Percentiles rank a stretch among this genome's conserved stretches.
Conservation (phyloP, 192 early-diverging fungal species). For the Backusella luteola region DNA sequence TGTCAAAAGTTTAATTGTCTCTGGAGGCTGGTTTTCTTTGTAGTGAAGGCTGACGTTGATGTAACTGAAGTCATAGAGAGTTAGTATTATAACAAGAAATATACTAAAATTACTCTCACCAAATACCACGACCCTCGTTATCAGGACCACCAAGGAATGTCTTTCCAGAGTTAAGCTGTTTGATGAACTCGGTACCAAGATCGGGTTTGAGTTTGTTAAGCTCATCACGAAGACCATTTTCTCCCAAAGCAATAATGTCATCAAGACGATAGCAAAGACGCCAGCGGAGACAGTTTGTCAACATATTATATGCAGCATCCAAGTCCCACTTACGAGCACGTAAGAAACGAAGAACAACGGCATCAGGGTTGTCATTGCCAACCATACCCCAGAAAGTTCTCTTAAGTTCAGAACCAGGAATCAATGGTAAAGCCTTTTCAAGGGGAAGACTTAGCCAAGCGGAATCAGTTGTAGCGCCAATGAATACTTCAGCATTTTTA, state of each 20-base stretch:
- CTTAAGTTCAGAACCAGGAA: constrained; percentile 35
- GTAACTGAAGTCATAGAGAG: constrained; percentile 31
- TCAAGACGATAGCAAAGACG: constrained; percentile 52
- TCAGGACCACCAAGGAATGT: constrained; percentile 50
- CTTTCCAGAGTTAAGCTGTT: constrained; percentile 49
- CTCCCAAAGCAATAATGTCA: constrained; percentile 45
- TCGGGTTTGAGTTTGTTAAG: constrained; percentile 42
- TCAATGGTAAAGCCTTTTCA: constrained; percentile 22
- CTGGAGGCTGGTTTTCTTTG: constrained; percentile 58
- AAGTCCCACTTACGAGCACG: constrained; percentile 90
- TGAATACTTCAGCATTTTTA: neutral
- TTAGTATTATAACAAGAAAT: neutral
- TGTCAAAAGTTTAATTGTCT: constrained; percentile 64
- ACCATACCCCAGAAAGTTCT: constrained; percentile 63
- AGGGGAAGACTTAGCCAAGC: constrained; percentile 4
- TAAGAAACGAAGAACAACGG: constrained; percentile 75
- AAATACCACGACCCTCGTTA: constrained; percentile 46
- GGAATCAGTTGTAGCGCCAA: constrained; percentile 13
- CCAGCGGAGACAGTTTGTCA: constrained; percentile 72
- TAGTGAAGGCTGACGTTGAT: constrained; percentile 51
- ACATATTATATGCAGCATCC: constrained; percentile 70
- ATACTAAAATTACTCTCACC: constrained; percentile 38
- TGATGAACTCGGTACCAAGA: constrained; percentile 15
- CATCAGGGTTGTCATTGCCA: constrained; percentile 68
- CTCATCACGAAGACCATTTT: constrained; percentile 35